Percentiles rank a stretch among this genome's conserved stretches.
These are phyloP conservation scores for Moricandia moricandioides DNA, from an alignment of 345 rosid species.

Conservation along the genomic window DNA sequence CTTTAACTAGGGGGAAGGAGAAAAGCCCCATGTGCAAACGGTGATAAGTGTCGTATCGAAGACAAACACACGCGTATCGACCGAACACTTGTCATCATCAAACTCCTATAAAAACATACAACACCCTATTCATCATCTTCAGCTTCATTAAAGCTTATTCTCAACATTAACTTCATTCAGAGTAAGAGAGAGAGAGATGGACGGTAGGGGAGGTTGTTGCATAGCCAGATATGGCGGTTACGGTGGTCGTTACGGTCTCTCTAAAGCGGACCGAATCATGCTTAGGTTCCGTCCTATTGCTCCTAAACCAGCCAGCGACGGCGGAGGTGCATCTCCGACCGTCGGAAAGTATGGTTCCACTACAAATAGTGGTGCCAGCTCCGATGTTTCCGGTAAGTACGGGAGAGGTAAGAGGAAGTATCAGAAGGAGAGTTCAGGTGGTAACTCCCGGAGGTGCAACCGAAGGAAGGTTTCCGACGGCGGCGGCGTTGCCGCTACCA, in stretches of 20 bases:
- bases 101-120: slow-evolving; percentile 38
- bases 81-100: slow-evolving; percentile 48
- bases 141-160: slow-evolving; percentile 5
- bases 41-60: slow-evolving; percentile 24
- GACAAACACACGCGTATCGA: slow-evolving; percentile 41
- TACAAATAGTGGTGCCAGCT: slow-evolving; percentile 30
- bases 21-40: slow-evolving; percentile 15
- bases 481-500: neutral
- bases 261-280: slow-evolving; percentile 76
- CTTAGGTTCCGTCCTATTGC: slow-evolving; percentile 80
- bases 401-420: slow-evolving; percentile 41
- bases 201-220: slow-evolving; percentile 77
- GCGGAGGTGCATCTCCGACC: slow-evolving; percentile 16
- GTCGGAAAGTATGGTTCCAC: slow-evolving; percentile 32
- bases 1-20: neutral
- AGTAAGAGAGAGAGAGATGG: slow-evolving; percentile 28
- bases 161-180: neutral
- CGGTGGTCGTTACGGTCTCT: slow-evolving; percentile 47
- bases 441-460: slow-evolving; percentile 38
- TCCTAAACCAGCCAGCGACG: slow-evolving; percentile 55
- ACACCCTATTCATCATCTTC: neutral
- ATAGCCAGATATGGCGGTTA: slow-evolving; percentile 61
- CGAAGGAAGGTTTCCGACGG: slow-evolving; percentile 25
- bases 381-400: slow-evolving; percentile 35
- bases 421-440: slow-evolving; percentile 21